Percentiles rank a stretch among this genome's conserved stretches.
These are phyloP conservation scores for Citrullus mucosospermus DNA, from an alignment of 306 rosid species.

Conservation along the genomic window DNA sequence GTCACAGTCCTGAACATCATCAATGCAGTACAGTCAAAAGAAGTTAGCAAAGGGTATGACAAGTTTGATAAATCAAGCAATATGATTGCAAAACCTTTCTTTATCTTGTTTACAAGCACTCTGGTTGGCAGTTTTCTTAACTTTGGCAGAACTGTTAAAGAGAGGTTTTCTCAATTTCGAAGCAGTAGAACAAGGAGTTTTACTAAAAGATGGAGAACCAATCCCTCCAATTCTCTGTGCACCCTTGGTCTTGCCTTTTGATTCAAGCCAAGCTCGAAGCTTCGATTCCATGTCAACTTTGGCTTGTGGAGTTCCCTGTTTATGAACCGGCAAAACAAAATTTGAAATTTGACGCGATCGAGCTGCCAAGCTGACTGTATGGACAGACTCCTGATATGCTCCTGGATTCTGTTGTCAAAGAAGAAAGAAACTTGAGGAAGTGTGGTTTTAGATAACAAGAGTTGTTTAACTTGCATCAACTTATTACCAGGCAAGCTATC, in stretches of 20 bases:
- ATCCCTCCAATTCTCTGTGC: conserved; percentile 30
- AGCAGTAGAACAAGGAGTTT: conserved; percentile 38
- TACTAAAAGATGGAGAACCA: conserved; percentile 43
- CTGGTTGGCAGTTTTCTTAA: conserved; percentile 23
- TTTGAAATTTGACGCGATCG: conserved; percentile 75
- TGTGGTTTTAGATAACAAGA: not conserved
- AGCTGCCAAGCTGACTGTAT: conserved; percentile 87
- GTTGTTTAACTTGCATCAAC: not conserved
- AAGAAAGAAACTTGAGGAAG: not conserved
- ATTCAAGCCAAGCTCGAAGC: conserved; percentile 72
- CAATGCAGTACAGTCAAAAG: not conserved
- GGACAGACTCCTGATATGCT: conserved; percentile 87
- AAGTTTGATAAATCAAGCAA: not conserved
- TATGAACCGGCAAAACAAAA: conserved; percentile 42
- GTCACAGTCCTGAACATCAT: conserved; percentile 31
- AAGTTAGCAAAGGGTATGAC: not conserved
- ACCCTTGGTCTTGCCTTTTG: conserved; percentile 68
- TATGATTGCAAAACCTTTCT: conserved; percentile 34
- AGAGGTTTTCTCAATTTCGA: conserved; percentile 38
- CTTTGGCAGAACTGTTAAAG: conserved; percentile 39
- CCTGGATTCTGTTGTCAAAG: conserved; percentile 63
- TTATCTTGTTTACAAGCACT: conserved; percentile 18
- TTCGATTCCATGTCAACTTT: conserved; percentile 84
- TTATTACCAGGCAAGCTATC: conserved; percentile 82
- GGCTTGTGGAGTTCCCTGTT: conserved; percentile 55